A percentile compares a stretch with the other conserved stretches of the same genome.
phyloP scores from a whole-genome alignment of 306 rosid species.

The Sophora flavescens region DNA sequence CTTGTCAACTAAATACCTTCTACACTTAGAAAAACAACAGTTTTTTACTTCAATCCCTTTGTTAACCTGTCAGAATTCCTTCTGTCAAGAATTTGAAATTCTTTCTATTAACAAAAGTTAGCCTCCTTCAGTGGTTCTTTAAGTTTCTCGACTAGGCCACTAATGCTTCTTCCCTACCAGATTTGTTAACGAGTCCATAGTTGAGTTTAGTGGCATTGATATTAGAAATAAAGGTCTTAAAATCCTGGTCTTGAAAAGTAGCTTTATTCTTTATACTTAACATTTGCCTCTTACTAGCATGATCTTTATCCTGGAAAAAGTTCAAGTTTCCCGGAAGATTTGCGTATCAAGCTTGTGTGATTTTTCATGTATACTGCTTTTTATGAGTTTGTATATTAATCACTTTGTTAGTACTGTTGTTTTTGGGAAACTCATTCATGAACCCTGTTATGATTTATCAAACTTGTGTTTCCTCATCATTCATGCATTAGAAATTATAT shows the following conservation, averaged over 20 bases:
- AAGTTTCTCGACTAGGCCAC: constrained; percentile 81
- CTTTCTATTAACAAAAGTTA: too few species aligned
- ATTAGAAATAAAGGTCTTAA: constrained; percentile 81
- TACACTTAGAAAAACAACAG: too few species aligned
- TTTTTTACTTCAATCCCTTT: too few species aligned
- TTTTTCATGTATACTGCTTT: constrained; percentile 60
- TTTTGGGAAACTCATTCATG: constrained; percentile 57
- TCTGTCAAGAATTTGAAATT: too few species aligned
- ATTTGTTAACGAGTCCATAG: constrained; percentile 55
- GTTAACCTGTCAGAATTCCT: too few species aligned
- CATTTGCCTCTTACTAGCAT: constrained; percentile 46
- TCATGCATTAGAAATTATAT: too few species aligned
- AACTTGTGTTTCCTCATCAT: too few species aligned
- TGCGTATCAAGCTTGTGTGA: constrained; percentile 55
- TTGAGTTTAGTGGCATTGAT: constrained; percentile 68
- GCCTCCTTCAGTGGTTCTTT: constrained; percentile 79
- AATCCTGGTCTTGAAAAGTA: constrained; percentile 68
- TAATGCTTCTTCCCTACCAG: constrained; percentile 70
- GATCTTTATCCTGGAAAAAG: constrained; percentile 61
- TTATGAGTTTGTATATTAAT: constrained; percentile 49
- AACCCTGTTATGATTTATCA: too few species aligned
- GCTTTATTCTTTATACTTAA: constrained; percentile 53
- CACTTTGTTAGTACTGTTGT: constrained; percentile 57
- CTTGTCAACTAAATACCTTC: too few species aligned
- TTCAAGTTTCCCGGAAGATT: constrained; percentile 67